These are phyloP conservation scores for Fusarium sarcochroum DNA, from an alignment of 2,329 filamentous ascomycete genomes.

Conservation along the genomic window DNA sequence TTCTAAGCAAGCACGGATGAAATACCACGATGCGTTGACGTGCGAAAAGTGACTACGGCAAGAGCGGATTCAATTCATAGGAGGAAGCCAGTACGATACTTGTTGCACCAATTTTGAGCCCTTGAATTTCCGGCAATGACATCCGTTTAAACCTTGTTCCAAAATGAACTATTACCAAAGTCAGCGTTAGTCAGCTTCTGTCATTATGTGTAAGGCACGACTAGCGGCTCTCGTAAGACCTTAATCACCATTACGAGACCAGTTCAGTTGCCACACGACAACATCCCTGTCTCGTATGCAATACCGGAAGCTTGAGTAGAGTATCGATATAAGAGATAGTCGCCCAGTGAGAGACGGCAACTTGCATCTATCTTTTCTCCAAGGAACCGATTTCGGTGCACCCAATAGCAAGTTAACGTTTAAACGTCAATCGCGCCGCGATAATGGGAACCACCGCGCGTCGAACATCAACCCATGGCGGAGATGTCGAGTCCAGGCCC, in stretches of 20 bases:
- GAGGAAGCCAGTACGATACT: neutral
- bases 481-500: conserved; percentile 16
- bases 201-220: conserved; percentile 32
- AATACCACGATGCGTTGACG: too few relatives aligned
- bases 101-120: neutral
- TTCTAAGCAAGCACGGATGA: too few relatives aligned
- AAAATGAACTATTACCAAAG: neutral
- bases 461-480: neutral
- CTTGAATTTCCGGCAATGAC: neutral
- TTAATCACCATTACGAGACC: neutral
- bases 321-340: neutral
- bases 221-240: conserved; percentile 20
- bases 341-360: too few relatives aligned
- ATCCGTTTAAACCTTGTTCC: neutral
- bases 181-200: conserved; percentile 31
- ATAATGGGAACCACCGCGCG: neutral
- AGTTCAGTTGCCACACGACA: too few relatives aligned
- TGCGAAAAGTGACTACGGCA: too few relatives aligned
- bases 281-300: neutral
- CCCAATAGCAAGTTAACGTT: fast-evolving
- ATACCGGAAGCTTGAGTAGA: neutral
- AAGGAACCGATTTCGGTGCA: fast-evolving
- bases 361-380: neutral
- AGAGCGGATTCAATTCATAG: too few relatives aligned
- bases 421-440: neutral